Base-by-base conservation (phyloP, 805 yeast genomes). In the Kregervanrija pseudodelftensis region DNA sequence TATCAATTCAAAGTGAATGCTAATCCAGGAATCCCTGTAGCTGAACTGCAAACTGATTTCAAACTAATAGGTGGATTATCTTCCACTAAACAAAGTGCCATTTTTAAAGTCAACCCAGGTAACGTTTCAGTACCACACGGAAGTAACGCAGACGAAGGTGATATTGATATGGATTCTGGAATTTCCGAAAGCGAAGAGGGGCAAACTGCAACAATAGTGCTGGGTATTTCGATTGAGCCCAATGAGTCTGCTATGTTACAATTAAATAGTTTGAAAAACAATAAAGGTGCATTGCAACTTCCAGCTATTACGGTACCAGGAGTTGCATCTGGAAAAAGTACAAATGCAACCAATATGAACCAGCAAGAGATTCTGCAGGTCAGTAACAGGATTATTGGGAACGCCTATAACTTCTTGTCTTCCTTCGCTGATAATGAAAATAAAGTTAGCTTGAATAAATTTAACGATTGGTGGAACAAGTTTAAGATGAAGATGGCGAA, bases 401-500 rank as follows among this genome's bases (percentile, higher is more conserved):
- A 93, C 63, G 97, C 97, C 1, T 93, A 91, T 65, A 90, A 93
- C 59, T 93, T 77, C 60, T 65, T 91, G 40, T 80, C 95, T 2
- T 86, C 97, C n/a, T 91, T 90, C 60, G 75, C 88, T 8, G 95
- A 88, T 57, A 61, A 68, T 5, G 70, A 76, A 16, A 95, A 95
- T 2, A 86, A 80, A 53, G 96, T 91, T 3, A 84, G 90, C 3
- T 85, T 91, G 58, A 85, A 82, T 57, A 84, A 80, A 37, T 91
- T 91, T 56, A 95, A 91, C 59, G 82, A 76, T 36, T 91, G 99
- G 99, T 87, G 99, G 99, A 81, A 75, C 51, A 90, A 88, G 64
- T 91, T 93, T 66, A 85, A 77, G 61, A 65, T 76, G 7, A 82
- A 84, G 57, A 56, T 93, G 47, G 73, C 77, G 10, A 85, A 83